A percentile compares a stretch with the other conserved stretches of the same genome.
Evolutionary conservation across 2,329 filamentous ascomycete genomes (phyloP).

Genomic region (Cordyceps cicadae): DNA sequence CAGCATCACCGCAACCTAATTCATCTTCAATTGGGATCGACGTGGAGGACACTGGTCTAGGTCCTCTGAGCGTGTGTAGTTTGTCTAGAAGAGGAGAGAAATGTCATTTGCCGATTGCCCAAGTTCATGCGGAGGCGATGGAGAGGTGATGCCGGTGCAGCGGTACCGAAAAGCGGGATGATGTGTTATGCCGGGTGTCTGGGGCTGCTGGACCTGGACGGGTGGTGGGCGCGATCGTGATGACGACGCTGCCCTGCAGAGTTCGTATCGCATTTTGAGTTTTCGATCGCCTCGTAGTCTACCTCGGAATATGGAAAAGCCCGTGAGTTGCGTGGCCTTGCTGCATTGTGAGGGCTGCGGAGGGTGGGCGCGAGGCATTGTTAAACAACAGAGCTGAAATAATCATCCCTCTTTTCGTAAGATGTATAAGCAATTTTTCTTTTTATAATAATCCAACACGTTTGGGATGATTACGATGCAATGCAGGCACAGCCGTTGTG

Average conservation of each 20-base stretch:
- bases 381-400: too few species aligned
- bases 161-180: background rate
- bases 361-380: background rate
- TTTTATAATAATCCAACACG: background rate
- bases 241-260: slow-evolving; percentile 6
- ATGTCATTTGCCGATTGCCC: background rate
- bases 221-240: background rate
- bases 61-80: background rate
- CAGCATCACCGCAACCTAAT: background rate
- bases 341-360: background rate
- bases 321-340: background rate
- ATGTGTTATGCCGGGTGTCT: background rate
- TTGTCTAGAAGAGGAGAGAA: background rate
- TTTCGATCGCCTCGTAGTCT: background rate
- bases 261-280: background rate
- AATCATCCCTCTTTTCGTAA: background rate
- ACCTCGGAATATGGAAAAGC: background rate
- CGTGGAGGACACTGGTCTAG: background rate
- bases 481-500: background rate
- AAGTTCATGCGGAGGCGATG: background rate
- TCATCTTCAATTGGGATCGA: slow-evolving; percentile 8
- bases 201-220: background rate
- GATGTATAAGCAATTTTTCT: background rate
- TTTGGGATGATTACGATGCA: background rate
- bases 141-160: background rate